A percentile compares a stretch with the other conserved stretches of the same genome.
phyloP scores from a whole-genome alignment of 495 filamentous ascomycete species.

The Aeminium ludgeri region DNA sequence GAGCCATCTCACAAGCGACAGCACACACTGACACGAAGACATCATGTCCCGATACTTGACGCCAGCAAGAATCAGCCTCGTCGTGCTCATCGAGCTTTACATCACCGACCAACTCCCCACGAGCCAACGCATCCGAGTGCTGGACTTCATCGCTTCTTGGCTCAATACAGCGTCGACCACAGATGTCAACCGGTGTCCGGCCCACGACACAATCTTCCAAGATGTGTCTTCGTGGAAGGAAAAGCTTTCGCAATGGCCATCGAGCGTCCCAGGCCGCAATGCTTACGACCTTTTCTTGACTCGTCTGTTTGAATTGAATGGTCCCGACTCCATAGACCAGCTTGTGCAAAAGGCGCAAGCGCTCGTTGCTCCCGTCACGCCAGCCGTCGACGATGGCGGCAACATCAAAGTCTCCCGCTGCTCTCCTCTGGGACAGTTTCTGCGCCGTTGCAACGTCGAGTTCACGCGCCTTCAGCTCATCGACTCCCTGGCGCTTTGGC shows the following conservation, averaged over 20 bases:
- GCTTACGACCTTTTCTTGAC: conserved; percentile 74
- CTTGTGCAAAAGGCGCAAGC: no score
- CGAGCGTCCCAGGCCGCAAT: conserved; percentile 57
- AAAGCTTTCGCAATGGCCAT: conserved; percentile 49
- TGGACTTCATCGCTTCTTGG: conserved; percentile 69
- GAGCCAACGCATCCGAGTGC: conserved; percentile 43
- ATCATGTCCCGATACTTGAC: conserved; percentile 67
- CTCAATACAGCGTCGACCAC: conserved; percentile 33
- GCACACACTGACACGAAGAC: no score
- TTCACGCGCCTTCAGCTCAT: conserved; percentile 66
- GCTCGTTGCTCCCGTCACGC: not conserved
- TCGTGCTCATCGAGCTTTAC: conserved; percentile 69
- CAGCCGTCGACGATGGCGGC: not conserved
- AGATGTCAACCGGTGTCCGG: no score
- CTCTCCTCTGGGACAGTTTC: conserved; percentile 74
- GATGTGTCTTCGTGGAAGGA: conserved; percentile 1
- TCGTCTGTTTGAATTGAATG: conserved; percentile 71
- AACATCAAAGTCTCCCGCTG: conserved; percentile 30
- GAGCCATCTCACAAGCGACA: no score
- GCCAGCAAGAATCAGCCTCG: conserved; percentile 65
- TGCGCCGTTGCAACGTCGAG: conserved; percentile 60
- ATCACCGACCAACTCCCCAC: conserved; percentile 29
- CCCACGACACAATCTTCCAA: no score
- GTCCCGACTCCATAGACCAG: conserved; percentile 32
- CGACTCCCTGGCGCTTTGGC: conserved; percentile 62